Conservation (phyloP, 106 monocot species). For the Allium fistulosum region DNA sequence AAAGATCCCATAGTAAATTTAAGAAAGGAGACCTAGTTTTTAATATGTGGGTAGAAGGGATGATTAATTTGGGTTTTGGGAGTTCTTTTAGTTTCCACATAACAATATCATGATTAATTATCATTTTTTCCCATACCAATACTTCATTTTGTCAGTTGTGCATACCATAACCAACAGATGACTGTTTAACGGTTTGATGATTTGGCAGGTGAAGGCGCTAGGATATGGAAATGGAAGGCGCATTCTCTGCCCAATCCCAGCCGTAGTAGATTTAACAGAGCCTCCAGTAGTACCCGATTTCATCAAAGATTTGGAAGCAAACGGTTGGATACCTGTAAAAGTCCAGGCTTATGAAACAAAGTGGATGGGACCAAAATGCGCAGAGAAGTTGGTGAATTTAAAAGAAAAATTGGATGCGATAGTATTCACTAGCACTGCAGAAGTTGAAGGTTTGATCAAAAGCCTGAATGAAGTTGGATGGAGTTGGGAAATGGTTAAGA, state of each 20-base stretch:
- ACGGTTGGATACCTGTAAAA: slow-evolving; percentile 23
- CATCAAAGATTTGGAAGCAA: slow-evolving; percentile 16
- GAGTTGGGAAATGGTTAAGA: slow-evolving; percentile 27
- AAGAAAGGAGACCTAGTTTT: no score
- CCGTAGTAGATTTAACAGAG: slow-evolving; percentile 34
- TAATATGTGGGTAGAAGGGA: no score
- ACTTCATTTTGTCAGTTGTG: no score
- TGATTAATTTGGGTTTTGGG: no score
- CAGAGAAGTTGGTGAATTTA: slow-evolving; percentile 19
- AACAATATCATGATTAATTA: no score
- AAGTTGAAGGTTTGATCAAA: slow-evolving; percentile 53
- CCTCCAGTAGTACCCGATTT: slow-evolving; percentile 52
- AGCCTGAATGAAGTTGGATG: slow-evolving; percentile 29
- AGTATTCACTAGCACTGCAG: slow-evolving; percentile 55
- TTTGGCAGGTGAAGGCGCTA: slow-evolving; percentile 25
- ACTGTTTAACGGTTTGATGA: neutral
- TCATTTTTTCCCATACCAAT: no score
- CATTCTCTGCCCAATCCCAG: slow-evolving; percentile 42
- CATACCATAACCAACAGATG: no score
- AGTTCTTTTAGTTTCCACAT: no score
- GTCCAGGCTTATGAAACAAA: slow-evolving; percentile 48
- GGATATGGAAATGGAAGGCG: slow-evolving; percentile 29
- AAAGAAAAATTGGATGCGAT: slow-evolving; percentile 27
- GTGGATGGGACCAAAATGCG: slow-evolving; percentile 38
- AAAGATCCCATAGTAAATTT: no score